These are phyloP conservation scores for Pseudocercospora macadamiae DNA, from an alignment of 2,329 filamentous ascomycete species.

Conservation along the genomic window DNA sequence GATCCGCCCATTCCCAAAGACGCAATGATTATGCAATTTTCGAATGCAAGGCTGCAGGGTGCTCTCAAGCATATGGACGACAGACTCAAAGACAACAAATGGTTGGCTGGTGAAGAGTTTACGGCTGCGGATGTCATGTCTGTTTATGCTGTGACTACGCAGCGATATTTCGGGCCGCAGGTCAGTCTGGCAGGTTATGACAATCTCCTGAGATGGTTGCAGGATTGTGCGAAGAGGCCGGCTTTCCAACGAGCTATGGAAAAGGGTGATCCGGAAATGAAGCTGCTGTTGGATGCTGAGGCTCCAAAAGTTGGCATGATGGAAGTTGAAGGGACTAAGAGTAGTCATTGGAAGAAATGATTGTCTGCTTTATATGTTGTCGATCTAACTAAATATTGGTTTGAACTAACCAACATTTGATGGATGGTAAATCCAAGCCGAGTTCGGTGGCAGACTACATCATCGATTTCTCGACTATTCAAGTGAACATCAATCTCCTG, in stretches of 20 bases:
- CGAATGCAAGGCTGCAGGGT: conserved; percentile 38
- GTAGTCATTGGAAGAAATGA: conserved; percentile 28
- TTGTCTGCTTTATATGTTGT: background rate
- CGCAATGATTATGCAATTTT: conserved; percentile 36
- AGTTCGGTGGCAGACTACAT: background rate
- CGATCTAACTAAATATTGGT: background rate
- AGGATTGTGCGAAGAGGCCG: conserved; percentile 31
- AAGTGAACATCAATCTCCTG: too few species aligned
- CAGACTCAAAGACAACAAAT: conserved; percentile 52
- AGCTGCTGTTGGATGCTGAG: conserved; percentile 22
- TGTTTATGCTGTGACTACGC: conserved; percentile 62
- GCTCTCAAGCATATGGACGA: conserved; percentile 52
- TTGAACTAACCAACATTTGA: background rate
- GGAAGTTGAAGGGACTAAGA: conserved; percentile 20
- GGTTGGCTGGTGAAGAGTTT: conserved; percentile 63
- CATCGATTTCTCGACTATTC: background rate
- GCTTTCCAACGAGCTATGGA: conserved; percentile 37
- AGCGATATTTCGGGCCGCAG: conserved; percentile 55
- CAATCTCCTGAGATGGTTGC: conserved; percentile 35
- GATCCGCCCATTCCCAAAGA: conserved; percentile 28
- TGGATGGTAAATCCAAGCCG: background rate
- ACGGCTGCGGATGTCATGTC: conserved; percentile 68
- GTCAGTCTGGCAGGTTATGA: conserved; percentile 29
- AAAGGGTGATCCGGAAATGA: conserved; percentile 39
- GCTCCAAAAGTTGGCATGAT: conserved; percentile 22